Evolutionary conservation across 2,329 filamentous ascomycete genomes (phyloP).

Genomic region (Thermoascus crustaceus): DNA sequence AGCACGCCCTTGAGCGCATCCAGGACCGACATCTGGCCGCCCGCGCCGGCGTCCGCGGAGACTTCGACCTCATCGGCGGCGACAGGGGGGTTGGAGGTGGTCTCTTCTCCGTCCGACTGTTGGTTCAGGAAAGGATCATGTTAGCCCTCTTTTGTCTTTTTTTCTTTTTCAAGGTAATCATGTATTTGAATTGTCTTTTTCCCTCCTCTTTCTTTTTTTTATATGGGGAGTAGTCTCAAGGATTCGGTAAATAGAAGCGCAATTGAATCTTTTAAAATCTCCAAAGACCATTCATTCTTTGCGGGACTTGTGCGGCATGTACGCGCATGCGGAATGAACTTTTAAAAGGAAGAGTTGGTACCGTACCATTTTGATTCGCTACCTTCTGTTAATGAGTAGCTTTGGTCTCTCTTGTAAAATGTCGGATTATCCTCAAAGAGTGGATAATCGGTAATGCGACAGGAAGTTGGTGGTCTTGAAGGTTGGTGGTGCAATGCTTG

Average conservation of each 20-base stretch:
- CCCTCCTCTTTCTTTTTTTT: background rate
- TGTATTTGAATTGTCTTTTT: too few species aligned
- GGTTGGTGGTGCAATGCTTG: slow-evolving; percentile 11
- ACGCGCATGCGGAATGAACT: too few species aligned
- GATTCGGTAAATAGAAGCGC: too few species aligned
- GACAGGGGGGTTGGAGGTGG: slow-evolving; percentile 59
- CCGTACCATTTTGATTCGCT: slow-evolving; percentile 40
- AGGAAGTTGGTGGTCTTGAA: slow-evolving; percentile 14
- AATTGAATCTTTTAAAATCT: too few species aligned
- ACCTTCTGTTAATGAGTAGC: slow-evolving; percentile 14
- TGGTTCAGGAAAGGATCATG: slow-evolving; percentile 6
- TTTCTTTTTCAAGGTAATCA: slow-evolving; percentile 6
- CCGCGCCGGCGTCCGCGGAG: slow-evolving; percentile 75
- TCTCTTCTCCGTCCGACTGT: slow-evolving; percentile 99
- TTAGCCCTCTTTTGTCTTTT: slow-evolving; percentile 11
- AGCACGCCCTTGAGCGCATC: slow-evolving; percentile 98
- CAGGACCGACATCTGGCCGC: slow-evolving; percentile 84
- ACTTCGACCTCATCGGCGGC: slow-evolving; percentile 86
- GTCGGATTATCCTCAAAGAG: slow-evolving; percentile 51
- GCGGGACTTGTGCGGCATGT: too few species aligned
- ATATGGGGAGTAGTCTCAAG: background rate
- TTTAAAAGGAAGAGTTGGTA: background rate
- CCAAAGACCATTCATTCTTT: too few species aligned
- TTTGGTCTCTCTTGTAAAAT: slow-evolving; percentile 25
- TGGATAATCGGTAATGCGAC: slow-evolving; percentile 8